These are phyloP conservation scores for Puccinellia tenuiflora DNA, from an alignment of 176 grass and related monocot species.

Conservation along the genomic window DNA sequence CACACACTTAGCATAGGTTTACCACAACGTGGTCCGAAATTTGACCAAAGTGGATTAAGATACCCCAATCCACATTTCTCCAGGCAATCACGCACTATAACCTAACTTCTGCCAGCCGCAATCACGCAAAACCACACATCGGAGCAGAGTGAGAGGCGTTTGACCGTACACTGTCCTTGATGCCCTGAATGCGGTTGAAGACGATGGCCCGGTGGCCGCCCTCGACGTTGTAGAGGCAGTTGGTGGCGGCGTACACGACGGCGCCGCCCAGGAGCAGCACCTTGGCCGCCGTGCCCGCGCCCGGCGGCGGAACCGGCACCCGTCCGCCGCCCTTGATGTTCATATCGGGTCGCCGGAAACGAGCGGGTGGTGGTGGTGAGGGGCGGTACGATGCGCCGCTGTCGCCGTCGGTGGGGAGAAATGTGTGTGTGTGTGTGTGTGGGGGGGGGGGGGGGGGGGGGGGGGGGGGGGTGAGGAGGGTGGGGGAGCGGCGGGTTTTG, in stretches of 20 bases:
- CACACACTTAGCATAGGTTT: neutral
- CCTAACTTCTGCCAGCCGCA: neutral
- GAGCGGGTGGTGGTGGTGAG: neutral
- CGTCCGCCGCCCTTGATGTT: conserved; percentile 51
- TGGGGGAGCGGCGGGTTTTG: conserved; percentile 9
- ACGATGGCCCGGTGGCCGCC: conserved; percentile 81
- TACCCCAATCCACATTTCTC: neutral
- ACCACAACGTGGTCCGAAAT: neutral
- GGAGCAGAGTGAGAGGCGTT: neutral
- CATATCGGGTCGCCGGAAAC: conserved; percentile 18
- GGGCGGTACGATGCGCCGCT: no score
- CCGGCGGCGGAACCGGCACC: conserved; percentile 42
- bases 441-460: neutral
- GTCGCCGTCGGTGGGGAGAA: neutral
- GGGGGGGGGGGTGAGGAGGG: neutral
- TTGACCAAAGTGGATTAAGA: neutral
- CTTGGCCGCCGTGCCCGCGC: conserved; percentile 40
- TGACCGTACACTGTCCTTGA: conserved; percentile 58
- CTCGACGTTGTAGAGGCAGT: conserved; percentile 87
- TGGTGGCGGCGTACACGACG: conserved; percentile 55
- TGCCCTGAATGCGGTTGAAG: conserved; percentile 78
- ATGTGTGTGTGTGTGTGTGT: no score
- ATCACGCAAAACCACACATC: neutral
- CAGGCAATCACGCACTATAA: neutral
- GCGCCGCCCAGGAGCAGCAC: conserved; percentile 62